phyloP scores from a whole-genome alignment of 164 flowering plant species.

The Liriodendron chinense region DNA sequence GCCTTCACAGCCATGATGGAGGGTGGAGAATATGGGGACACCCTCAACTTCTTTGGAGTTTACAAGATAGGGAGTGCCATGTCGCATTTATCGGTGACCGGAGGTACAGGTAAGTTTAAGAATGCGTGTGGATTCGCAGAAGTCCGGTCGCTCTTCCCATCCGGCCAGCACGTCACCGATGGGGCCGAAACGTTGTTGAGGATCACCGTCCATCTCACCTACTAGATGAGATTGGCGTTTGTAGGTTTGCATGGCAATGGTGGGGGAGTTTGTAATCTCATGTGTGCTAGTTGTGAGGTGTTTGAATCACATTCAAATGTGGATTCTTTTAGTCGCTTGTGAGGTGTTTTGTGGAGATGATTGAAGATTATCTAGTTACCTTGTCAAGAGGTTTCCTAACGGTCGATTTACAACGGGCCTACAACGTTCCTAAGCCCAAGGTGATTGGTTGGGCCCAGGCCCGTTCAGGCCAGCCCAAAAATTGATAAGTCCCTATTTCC shows the following conservation, averaged over 20 bases:
- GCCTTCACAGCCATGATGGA: conserved; percentile 72
- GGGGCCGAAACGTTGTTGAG: conserved; percentile 73
- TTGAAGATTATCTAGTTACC: too few relatives aligned
- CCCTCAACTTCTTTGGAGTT: conserved; percentile 72
- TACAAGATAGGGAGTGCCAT: conserved; percentile 58
- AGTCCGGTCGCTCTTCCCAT: conserved; percentile 55
- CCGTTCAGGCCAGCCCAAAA: too few relatives aligned
- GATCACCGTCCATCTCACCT: conserved; percentile 61
- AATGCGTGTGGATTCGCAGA: conserved; percentile 73
- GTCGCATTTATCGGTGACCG: conserved; percentile 65
- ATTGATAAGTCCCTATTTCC: too few relatives aligned
- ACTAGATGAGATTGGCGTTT: conserved; percentile 23
- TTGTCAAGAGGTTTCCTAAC: too few relatives aligned
- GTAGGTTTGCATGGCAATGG: background rate
- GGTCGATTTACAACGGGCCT: too few relatives aligned
- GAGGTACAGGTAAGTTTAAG: conserved; percentile 83
- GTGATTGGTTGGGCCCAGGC: too few relatives aligned
- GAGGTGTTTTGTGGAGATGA: too few relatives aligned
- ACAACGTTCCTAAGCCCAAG: too few relatives aligned
- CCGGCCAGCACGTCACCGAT: conserved; percentile 58
- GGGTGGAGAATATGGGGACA: conserved; percentile 82
- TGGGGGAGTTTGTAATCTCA: background rate
- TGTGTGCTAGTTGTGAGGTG: background rate
- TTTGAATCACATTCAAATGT: background rate
- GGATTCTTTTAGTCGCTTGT: too few relatives aligned